Evolutionary conservation across 177 flowering plant species (phyloP), one percentile per base, ranked within the genome.

Genomic region (Vitis hybrid): DNA sequence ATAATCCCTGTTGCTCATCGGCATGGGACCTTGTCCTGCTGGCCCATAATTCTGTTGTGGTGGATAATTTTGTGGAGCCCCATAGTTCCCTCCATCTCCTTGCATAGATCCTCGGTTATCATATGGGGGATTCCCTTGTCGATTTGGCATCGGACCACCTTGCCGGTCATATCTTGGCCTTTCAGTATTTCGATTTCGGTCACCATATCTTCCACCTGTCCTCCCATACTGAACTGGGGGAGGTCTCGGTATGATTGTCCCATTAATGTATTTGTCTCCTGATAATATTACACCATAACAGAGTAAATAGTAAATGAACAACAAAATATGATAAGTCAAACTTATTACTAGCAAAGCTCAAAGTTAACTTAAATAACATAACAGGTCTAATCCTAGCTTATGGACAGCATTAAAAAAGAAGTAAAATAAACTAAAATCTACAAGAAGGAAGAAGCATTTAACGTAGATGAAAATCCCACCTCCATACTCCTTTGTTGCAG

Each of bases 241-340:
- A 57, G 98, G 93, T 74, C 98, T 81, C 0, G 87, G 94, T 70
- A 84, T 89, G 62, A 96, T 92, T 26, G 78, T 76, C 69, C 99
- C 99, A 79, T 96, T 86, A 19, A 83, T 79, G 74, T 96, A 96
- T 75, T 96, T 90, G 78, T 96, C 98, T n/a, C 98, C 99, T 93
- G 79, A 52, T 6, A 73, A 40, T 5, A 40, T 15, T 32, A 63
- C 64, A 70, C 34, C 14, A 51, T 10, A 72, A 34, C 1, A 15
- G 15, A 51, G 13, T 4, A 23, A 45, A 3, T 32, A 4, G 2
- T 62, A 73, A 54, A 17, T 2, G 11, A 70, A 52, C 1, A 58
- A 48, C 57, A 18, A 50, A 26, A 54, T 10, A 60, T 11, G 10
- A 15, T 19, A 14, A 3, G 58, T 8, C 23, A 3, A 21, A 50